phyloP scores from a whole-genome alignment of 2,329 filamentous ascomycete genomes.

The Coleophoma eucalyptorum region DNA sequence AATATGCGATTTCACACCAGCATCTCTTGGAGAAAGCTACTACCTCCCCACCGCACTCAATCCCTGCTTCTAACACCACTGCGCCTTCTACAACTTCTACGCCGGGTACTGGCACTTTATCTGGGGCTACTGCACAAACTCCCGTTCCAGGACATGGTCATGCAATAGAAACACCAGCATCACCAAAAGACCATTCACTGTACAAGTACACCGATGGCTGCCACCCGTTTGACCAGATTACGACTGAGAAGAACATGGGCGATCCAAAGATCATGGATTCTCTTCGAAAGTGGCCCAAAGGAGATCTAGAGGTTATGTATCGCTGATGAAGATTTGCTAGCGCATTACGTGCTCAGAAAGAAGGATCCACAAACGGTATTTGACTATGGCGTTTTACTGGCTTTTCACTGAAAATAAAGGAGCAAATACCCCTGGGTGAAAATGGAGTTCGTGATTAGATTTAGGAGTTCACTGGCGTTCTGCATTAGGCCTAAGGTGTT shows the following conservation, averaged over 20 bases:
- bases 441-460: too few relatives aligned
- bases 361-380: too few relatives aligned
- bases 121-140: too few relatives aligned
- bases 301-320: constrained; percentile 33
- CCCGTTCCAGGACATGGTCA: not conserved
- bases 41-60: constrained; percentile 35
- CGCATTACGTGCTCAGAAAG: too few relatives aligned
- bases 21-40: constrained; percentile 48
- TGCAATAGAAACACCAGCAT: not conserved
- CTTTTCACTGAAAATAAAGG: too few relatives aligned
- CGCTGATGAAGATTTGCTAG: constrained; percentile 16
- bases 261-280: constrained; percentile 68
- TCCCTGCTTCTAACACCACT: constrained; percentile 25
- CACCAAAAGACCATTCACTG: constrained; percentile 41
- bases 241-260: constrained; percentile 67
- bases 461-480: too few relatives aligned
- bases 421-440: too few relatives aligned
- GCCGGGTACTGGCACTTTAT: too few relatives aligned
- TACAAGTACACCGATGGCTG: constrained; percentile 69
- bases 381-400: too few relatives aligned
- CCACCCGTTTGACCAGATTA: constrained; percentile 79
- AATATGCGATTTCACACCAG: constrained; percentile 73
- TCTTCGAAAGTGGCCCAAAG: constrained; percentile 51
- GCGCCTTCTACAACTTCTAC: not conserved
- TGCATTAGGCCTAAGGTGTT: too few relatives aligned